Conservation (phyloP, 2,329 filamentous ascomycete species). For the Talaromyces sp. region DNA sequence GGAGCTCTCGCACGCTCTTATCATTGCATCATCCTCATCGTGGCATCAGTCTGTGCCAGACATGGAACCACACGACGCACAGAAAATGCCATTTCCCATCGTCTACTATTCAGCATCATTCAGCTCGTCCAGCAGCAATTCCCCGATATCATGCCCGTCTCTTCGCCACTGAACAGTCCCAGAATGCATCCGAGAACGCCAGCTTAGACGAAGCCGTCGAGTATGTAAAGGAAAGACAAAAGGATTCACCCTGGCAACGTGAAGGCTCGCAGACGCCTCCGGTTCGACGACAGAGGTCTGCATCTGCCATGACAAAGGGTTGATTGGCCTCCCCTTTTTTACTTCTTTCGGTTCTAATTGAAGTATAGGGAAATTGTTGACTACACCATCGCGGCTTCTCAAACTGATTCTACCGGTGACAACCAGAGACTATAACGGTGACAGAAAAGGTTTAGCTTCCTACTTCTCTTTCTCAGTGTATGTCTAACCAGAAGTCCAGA, state of each 20-base stretch:
- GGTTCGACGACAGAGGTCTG: constrained; percentile 44
- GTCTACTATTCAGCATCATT: neutral
- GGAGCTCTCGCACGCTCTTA: neutral
- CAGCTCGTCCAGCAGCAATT: neutral
- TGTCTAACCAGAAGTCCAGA: constrained; percentile 28
- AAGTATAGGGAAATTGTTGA: constrained; percentile 65
- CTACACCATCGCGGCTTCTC: constrained; percentile 73
- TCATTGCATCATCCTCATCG: neutral
- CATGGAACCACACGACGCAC: neutral
- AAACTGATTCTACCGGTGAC: constrained; percentile 76
- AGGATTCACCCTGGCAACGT: constrained; percentile 62
- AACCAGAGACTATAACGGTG: constrained; percentile 53
- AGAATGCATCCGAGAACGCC: neutral
- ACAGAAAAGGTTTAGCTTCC: constrained; percentile 44
- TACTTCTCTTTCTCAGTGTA: neutral
- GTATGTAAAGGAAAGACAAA: constrained; percentile 37
- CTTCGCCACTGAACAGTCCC: neutral
- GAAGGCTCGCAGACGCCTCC: constrained; percentile 58
- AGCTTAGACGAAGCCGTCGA: constrained; percentile 1
- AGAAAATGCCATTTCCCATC: neutral
- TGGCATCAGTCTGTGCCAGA: neutral
- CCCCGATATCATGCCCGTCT: neutral
- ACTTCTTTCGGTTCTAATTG: neutral
- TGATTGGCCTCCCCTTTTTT: constrained; percentile 9
- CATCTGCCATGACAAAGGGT: constrained; percentile 64